phyloP scores from a whole-genome alignment of 805 yeast species.

The Candida nitratophila region DNA sequence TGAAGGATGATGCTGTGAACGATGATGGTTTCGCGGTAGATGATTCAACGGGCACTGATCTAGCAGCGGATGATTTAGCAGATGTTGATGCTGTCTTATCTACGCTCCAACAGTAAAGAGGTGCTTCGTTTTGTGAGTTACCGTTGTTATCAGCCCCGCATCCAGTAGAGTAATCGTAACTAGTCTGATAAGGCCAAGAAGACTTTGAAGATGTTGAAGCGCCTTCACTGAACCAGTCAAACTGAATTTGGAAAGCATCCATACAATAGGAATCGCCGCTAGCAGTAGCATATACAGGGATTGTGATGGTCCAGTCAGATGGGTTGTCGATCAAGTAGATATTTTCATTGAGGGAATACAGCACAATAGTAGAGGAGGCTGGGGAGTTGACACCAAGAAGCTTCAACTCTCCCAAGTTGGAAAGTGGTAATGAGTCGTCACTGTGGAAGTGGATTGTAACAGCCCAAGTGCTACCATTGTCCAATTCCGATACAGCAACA shows the following conservation, averaged over 20 bases:
- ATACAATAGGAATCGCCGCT: constrained; percentile 10
- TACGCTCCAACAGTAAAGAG: constrained; percentile 10
- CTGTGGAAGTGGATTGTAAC: constrained; percentile 1
- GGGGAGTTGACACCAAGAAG: constrained; percentile 18
- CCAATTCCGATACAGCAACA: neutral
- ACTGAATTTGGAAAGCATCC: constrained; percentile 19
- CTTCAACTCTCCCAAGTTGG: constrained; percentile 9
- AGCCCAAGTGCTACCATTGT: neutral
- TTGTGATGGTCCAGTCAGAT: too few species aligned
- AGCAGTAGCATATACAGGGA: constrained; percentile 13
- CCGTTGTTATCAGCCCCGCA: constrained; percentile 21
- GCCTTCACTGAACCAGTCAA: constrained; percentile 20
- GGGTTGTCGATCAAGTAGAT: too few species aligned
- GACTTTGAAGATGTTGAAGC: constrained; percentile 1
- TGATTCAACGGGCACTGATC: too few species aligned
- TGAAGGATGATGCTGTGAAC: too few species aligned
- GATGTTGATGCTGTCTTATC: neutral
- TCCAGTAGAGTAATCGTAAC: constrained; percentile 20
- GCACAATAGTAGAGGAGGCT: constrained; percentile 10
- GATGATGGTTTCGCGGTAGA: too few species aligned
- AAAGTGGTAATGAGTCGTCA: neutral
- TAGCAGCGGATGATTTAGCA: too few species aligned
- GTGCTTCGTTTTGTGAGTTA: constrained; percentile 21
- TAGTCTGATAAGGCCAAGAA: constrained; percentile 3
- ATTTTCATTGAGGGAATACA: constrained; percentile 12